These are phyloP conservation scores for Beauveria caledonica DNA, from an alignment of 2,329 filamentous ascomycete species.

Conservation along the genomic window DNA sequence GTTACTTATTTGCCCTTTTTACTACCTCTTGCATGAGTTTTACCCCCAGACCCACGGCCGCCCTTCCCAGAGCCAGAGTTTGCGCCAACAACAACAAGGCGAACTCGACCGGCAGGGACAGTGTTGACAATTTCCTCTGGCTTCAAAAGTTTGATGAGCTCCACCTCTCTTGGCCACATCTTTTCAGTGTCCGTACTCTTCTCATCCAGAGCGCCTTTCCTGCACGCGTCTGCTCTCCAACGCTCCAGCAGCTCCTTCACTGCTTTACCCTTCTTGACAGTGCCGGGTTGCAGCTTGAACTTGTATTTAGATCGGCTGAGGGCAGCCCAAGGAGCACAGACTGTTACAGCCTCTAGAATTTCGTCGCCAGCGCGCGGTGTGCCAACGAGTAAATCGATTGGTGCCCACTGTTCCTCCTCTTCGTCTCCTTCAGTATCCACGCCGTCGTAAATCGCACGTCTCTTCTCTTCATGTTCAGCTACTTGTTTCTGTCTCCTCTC, in stretches of 20 bases:
- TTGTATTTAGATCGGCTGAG: constrained; percentile 78
- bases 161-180: constrained; percentile 81
- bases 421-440: constrained; percentile 52
- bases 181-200: constrained; percentile 55
- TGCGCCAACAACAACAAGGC: constrained; percentile 65
- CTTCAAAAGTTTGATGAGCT: constrained; percentile 72
- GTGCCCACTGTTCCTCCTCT: constrained; percentile 44
- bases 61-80: constrained; percentile 33
- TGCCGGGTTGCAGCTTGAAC: constrained; percentile 84
- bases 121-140: constrained; percentile 73
- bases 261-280: constrained; percentile 88
- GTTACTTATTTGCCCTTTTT: constrained; percentile 17
- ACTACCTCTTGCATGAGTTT: constrained; percentile 24
- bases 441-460: constrained; percentile 51
- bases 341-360: constrained; percentile 57
- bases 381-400: constrained; percentile 66
- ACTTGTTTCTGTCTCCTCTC: constrained; percentile 66
- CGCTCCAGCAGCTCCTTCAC: constrained; percentile 80
- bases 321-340: constrained; percentile 58
- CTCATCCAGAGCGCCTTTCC: constrained; percentile 54
- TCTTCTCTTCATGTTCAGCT: constrained; percentile 66
- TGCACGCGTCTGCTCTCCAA: constrained; percentile 61
- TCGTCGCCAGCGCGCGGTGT: constrained; percentile 75
- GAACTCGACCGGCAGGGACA: constrained; percentile 71
- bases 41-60: constrained; percentile 30